Evolutionary conservation across 352 stramenopile species (phyloP), one percentile per base, ranked within the genome.

Genomic region (Globisporangium cederbergense): DNA sequence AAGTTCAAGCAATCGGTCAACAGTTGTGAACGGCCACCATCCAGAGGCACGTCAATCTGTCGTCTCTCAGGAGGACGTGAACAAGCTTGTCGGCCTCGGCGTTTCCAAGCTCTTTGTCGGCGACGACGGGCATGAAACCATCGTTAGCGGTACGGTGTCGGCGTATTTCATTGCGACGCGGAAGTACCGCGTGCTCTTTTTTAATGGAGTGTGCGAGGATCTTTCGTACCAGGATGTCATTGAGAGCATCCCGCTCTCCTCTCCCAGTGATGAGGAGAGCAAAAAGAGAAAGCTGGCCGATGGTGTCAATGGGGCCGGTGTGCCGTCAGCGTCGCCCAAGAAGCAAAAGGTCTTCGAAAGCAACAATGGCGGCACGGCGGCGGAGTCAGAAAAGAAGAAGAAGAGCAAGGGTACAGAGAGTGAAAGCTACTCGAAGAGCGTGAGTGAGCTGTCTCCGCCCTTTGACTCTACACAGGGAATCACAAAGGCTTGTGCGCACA

Each of bases 141-240:
- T 72, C 13, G 68, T 89, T 9, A 73, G 72, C 34, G 83, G 83
- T 45, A 74, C 78, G 2, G 81, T 93, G 22, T 79, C 78, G 45
- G 77, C 71, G 38, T 93, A 90, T 60, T 93, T 93, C 51, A 78
- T 79, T n/a, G 83, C 83, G 3, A 93, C 79, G 18, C 81, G 82
- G 34, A 93, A 80, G 75, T 93, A 87, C 57, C 79, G 83, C 9
- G 75, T 93, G 10, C 73, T 93, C 46, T 89, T 85, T 45, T 69
- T 66, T 18, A 77, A 89, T 51, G 77, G 83, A 2, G 71, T 68
- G 20, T 86, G 73, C 20, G 74, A 71, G 25, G 83, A 93, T 63
- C 72, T 91, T 53, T 73, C 77, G 49, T 88, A 88, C 46, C 56
- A 81, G 18, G 62, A 93, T 62, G 78, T 90, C 34, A 67, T 85